Percentiles rank a stretch among this genome's conserved stretches.
phyloP scores from a whole-genome alignment of 2,329 filamentous ascomycete species.

The Zymoseptoria brevis region DNA sequence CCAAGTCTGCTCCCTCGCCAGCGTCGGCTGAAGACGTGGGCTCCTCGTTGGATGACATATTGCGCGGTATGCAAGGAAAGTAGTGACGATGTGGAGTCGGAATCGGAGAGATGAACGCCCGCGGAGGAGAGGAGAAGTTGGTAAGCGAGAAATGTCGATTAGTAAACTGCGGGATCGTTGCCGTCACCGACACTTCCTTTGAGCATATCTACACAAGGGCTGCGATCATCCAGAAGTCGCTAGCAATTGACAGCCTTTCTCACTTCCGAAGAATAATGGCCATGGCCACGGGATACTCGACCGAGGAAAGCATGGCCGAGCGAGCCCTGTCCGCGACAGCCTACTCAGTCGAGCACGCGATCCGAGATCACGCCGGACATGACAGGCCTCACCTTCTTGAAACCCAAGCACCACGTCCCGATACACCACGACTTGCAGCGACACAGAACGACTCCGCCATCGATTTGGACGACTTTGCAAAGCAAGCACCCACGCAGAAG shows the following conservation, averaged over 20 bases:
- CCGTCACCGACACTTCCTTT: background rate
- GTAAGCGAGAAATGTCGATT: background rate
- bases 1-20: conserved; percentile 7
- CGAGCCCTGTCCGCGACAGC: conserved; percentile 6
- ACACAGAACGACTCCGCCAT: conserved; percentile 15
- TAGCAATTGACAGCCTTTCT: background rate
- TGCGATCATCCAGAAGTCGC: background rate
- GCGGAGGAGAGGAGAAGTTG: background rate
- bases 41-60: background rate
- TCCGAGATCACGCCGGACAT: conserved; percentile 5
- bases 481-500: conserved; percentile 3
- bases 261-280: background rate
- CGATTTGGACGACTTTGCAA: conserved; percentile 16
- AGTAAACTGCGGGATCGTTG: background rate
- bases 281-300: background rate
- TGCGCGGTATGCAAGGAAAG: background rate
- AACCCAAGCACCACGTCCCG: conserved; percentile 7
- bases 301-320: background rate
- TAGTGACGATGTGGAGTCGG: background rate
- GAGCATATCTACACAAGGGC: background rate
- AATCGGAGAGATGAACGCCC: background rate
- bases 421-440: conserved; percentile 12
- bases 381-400: background rate
- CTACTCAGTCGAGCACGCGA: conserved; percentile 17
- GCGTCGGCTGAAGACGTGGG: background rate